Conservation (phyloP, 2,329 filamentous ascomycete species). For the Curvularia sp. region DNA sequence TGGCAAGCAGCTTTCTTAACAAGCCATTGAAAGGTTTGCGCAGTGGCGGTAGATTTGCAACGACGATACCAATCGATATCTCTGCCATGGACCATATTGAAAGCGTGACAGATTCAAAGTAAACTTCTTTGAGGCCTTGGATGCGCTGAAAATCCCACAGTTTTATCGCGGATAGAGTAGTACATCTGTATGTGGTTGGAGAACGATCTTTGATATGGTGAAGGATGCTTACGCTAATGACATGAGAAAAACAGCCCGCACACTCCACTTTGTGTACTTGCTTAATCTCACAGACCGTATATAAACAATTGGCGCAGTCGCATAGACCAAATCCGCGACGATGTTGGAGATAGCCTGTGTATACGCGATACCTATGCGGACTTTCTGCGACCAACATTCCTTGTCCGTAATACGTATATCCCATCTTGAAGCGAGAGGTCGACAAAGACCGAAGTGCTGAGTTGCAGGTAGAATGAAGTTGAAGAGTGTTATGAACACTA, state of each 20-base stretch:
- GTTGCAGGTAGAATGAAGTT: slow-evolving; percentile 15
- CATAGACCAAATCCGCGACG: slow-evolving; percentile 21
- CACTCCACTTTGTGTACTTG: slow-evolving; percentile 20
- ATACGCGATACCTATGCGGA: slow-evolving; percentile 13
- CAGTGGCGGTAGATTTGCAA: slow-evolving; percentile 24
- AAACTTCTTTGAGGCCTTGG: no score
- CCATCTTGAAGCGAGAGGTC: slow-evolving; percentile 14
- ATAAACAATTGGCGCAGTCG: slow-evolving; percentile 22
- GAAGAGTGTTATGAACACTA: slow-evolving; percentile 7
- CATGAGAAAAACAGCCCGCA: slow-evolving; percentile 19
- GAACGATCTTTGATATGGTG: no score
- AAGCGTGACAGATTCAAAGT: slow-evolving; percentile 6
- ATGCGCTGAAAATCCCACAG: no score
- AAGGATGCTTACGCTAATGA: slow-evolving; percentile 19
- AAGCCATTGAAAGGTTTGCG: no score
- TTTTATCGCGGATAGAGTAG: slow-evolving; percentile 2
- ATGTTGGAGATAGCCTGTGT: slow-evolving; percentile 22
- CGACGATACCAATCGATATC: slow-evolving; percentile 24
- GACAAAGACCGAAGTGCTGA: slow-evolving; percentile 11
- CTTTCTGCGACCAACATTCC: slow-evolving; percentile 16
- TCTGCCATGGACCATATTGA: slow-evolving; percentile 24
- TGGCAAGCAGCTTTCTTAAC: no score
- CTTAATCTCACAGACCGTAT: slow-evolving; percentile 15
- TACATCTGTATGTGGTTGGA: background rate
- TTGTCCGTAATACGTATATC: slow-evolving; percentile 10